Evolutionary conservation across 225 moss, liverwort and hornwort genomes (phyloP).

Genomic region (Sphagnum tenellum): DNA sequence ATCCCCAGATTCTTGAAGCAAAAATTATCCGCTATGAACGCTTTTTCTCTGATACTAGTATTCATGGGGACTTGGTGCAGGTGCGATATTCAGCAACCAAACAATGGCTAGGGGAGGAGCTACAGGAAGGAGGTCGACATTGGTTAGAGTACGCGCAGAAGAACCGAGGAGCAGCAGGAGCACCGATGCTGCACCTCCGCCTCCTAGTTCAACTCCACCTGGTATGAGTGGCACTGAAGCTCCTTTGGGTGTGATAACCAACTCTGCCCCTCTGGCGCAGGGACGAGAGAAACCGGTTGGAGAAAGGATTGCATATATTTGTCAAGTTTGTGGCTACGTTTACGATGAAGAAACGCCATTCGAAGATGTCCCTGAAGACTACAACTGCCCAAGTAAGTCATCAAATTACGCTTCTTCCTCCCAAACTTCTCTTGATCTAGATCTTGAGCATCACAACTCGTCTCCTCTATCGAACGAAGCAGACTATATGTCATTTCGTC

Average conservation of each 20-base stretch:
- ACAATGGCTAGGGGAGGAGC: no score
- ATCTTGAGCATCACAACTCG: background rate
- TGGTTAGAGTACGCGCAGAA: slow-evolving; percentile 27
- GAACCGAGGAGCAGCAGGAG: slow-evolving; percentile 6
- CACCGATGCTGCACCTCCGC: slow-evolving; percentile 13
- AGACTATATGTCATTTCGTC: no score
- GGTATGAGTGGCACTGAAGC: slow-evolving; percentile 24
- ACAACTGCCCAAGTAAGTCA: slow-evolving; percentile 28
- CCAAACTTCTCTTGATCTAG: no score
- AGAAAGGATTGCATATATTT: slow-evolving; percentile 52
- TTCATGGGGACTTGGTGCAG: background rate
- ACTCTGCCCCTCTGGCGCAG: slow-evolving; percentile 41
- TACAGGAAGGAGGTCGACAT: background rate
- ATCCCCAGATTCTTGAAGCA: background rate
- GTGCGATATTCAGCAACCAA: slow-evolving; percentile 10
- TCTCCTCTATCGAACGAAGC: background rate
- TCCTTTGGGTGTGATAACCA: slow-evolving; percentile 18
- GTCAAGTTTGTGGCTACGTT: slow-evolving; percentile 60
- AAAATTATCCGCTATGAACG: background rate
- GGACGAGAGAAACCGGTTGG: slow-evolving; percentile 14
- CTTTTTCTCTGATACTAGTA: background rate
- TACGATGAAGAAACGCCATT: slow-evolving; percentile 41
- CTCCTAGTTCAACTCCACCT: slow-evolving; percentile 17
- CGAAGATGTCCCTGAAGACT: slow-evolving; percentile 29
- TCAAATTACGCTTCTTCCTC: background rate